Conservation (phyloP, 164 flowering plant genomes). For the Echeveria elegans region DNA sequence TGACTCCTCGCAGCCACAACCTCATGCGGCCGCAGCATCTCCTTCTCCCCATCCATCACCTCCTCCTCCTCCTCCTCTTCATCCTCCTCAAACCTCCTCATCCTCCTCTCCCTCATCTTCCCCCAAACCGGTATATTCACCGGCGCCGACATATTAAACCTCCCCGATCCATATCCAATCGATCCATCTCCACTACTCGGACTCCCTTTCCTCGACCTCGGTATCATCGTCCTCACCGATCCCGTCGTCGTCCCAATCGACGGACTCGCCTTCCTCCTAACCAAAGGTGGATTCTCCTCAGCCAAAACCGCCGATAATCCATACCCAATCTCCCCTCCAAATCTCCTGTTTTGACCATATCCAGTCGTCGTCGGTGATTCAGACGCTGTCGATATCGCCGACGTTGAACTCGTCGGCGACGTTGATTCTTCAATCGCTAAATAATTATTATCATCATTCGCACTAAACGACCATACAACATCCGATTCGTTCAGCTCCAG, state of each 20-base stretch:
- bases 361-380: not conserved
- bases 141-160: conserved; percentile 5
- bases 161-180: too few relatives aligned
- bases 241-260: not conserved
- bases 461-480: not conserved
- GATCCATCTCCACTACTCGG: conserved; percentile 3
- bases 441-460: not conserved
- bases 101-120: not conserved
- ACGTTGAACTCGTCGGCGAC: not conserved
- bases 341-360: not conserved
- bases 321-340: not conserved
- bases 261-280: conserved; percentile 9
- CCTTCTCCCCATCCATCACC: not conserved
- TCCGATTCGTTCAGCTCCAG: conserved; percentile 5
- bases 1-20: conserved; percentile 4
- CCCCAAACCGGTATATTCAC: conserved; percentile 10
- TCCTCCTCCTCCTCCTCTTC: too few relatives aligned
- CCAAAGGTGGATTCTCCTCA: not conserved
- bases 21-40: conserved; percentile 8
- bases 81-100: conserved; percentile 3
- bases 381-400: not conserved
- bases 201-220: not conserved
- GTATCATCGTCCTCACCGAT: not conserved
- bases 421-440: not conserved
- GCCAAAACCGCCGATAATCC: conserved; percentile 1